Evolutionary conservation across 2,329 filamentous ascomycete genomes (phyloP), one percentile per base, ranked within the genome.

Genomic region (Dothideomycetes sp.): DNA sequence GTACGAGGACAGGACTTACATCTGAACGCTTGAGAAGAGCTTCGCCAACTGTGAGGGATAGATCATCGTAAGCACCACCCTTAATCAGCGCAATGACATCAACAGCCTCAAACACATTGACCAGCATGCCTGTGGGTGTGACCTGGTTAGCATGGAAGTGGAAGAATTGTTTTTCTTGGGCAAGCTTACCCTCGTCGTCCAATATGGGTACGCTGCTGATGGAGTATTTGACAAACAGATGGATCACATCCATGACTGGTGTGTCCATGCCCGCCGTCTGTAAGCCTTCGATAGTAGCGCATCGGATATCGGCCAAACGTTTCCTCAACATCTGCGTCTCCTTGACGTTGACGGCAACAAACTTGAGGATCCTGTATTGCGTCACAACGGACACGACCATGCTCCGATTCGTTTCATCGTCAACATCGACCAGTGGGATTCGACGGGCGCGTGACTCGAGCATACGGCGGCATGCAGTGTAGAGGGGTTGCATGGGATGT

Each of bases 321-420:
- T 94, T 95, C 57, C 85, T 84, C 45, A 98, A 66, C 56, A 87
- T 75, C 52, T 93, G 81, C 4, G 89, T 95, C 57, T 94, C 84
- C 51, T 81, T 79, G 31, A 84, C 79, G 62, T 98, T 98, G 62
- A 98, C 89, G 9, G 91, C 88, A 46, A 98, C 93, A 60, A 98
- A 98, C 60, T 98, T 98, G 48, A 98, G 75, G 51, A 98, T 96
- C 43, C 93, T 83, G 63, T 98, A 98, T 61, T 98, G 91, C 1
- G 91, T 98, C 43, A 98, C 84, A 45, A 98, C 91, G 52, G 87
- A 95, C 45, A 98, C 84, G 14, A 98, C 87, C 65, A 89, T 91
- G 55, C 91, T 80, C 47, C 87, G 77, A 41, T 84, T 79, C 2
- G 91, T 98, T 63, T 98, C 91, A 56, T 93, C 88, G 56, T 98